phyloP scores from a whole-genome alignment of 345 rosid species.

The Salix viminalis region DNA sequence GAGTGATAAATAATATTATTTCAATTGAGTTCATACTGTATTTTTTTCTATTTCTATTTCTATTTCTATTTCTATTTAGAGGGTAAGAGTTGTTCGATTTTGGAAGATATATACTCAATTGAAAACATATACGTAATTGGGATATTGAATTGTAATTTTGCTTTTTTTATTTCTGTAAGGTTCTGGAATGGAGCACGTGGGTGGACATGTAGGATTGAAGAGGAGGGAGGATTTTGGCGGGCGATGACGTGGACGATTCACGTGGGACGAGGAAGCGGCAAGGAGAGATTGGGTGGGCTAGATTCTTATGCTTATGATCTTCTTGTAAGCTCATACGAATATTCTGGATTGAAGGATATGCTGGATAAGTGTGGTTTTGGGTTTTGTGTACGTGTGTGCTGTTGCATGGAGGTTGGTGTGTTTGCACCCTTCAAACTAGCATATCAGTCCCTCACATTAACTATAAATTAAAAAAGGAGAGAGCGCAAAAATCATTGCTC shows the following conservation, averaged over 20 bases:
- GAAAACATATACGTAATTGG: neutral
- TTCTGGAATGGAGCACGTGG: constrained; percentile 44
- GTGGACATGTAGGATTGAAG: constrained; percentile 39
- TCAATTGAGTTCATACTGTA: no score
- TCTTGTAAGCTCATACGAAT: constrained; percentile 9
- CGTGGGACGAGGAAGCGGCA: constrained; percentile 12
- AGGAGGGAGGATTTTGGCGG: neutral
- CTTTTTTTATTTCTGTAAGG: constrained; percentile 3
- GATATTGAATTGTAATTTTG: neutral
- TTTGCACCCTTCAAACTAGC: neutral
- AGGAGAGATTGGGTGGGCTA: constrained; percentile 8
- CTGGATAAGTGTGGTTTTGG: neutral
- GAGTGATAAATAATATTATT: no score
- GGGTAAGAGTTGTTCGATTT: neutral
- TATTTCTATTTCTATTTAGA: neutral
- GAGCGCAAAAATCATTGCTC: no score
- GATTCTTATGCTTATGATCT: constrained; percentile 12
- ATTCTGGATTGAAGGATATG: constrained; percentile 13
- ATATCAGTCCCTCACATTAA: no score
- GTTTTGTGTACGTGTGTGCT: constrained; percentile 5
- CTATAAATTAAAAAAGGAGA: no score
- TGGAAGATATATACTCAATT: neutral
- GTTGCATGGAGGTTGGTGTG: neutral
- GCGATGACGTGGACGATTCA: constrained; percentile 28
- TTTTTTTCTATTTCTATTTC: no score